Conservation (phyloP, 164 flowering plant genomes). For the Vitis labrusca region DNA sequence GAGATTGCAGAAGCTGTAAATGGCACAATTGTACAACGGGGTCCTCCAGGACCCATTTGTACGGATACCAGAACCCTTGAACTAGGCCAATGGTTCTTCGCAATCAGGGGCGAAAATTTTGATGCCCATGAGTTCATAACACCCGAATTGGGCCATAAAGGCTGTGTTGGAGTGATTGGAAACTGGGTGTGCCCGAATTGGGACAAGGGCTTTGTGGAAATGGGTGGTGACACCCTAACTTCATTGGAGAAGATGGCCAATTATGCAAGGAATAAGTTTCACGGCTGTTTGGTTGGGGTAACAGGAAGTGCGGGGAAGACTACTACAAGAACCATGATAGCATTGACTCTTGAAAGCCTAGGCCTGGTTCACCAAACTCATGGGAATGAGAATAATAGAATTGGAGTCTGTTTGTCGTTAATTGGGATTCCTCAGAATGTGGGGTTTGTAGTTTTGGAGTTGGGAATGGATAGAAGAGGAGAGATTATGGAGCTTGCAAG, state of each 20-base stretch:
- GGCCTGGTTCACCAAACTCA: slow-evolving; percentile 27
- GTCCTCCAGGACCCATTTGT: slow-evolving; percentile 33
- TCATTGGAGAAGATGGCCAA: slow-evolving; percentile 34
- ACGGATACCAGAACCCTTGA: slow-evolving; percentile 29
- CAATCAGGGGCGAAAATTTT: slow-evolving; percentile 25
- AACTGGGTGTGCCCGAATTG: slow-evolving; percentile 29
- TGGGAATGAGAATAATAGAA: slow-evolving; percentile 29
- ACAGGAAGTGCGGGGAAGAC: slow-evolving; percentile 42
- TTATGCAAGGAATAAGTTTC: slow-evolving; percentile 29
- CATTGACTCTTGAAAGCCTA: slow-evolving; percentile 31
- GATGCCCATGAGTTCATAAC: slow-evolving; percentile 35
- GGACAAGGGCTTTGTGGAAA: slow-evolving; percentile 34
- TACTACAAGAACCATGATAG: slow-evolving; percentile 35
- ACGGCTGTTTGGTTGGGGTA: slow-evolving; percentile 23
- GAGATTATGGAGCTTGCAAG: slow-evolving; percentile 39
- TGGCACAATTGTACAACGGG: slow-evolving; percentile 31
- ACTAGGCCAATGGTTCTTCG: slow-evolving; percentile 32
- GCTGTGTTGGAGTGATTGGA: slow-evolving; percentile 35
- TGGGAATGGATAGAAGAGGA: slow-evolving; percentile 37
- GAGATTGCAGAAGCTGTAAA: slow-evolving; percentile 32
- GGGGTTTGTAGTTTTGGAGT: slow-evolving; percentile 27
- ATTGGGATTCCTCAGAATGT: slow-evolving; percentile 26
- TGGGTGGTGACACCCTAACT: slow-evolving; percentile 16
- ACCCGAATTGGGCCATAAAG: slow-evolving; percentile 18
- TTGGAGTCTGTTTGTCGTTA: slow-evolving; percentile 35